Base-by-base conservation (phyloP, 1,284 basidiomycete genomes). In the Neolentinus lepideus region DNA sequence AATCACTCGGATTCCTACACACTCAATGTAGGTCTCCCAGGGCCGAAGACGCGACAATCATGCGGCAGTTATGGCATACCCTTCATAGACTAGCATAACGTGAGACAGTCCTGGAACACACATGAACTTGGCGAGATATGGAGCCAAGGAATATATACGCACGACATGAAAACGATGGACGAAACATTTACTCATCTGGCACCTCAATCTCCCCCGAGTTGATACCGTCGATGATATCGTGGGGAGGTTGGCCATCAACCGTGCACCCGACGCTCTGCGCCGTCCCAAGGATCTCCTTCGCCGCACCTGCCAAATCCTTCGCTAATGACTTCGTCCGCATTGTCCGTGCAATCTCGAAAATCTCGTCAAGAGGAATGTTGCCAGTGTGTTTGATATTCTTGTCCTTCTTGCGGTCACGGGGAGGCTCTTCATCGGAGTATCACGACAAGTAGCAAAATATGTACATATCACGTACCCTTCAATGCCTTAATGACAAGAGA, bases 371-470 rank as follows among this genome's bases (percentile, higher is more conserved):
- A 58, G 94, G 71, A 64, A 99, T 84, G 81, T 98, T 99, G 62
- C 97, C 97, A 60, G 78, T 77, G 84, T 99, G 97, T 75, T 94
- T 95, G 79, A 98, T 96, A 84, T 99, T 99, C 84, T 99, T 99
- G 84, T 98, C 94, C 87, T 99, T 99, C 80, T 99, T 99, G 67
- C 97, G 89, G 81, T 99, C 96, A 72, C 96, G 94, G 67, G 94
- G 94, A 64, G 96, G 96, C 82, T 99, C 95, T 94, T 71, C n/a
- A 57, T 52, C 25, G 27, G 27, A 16, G 52, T 6, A 25, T 3
- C 2, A 16, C 33, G 21, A 45, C 4, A 22, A 21, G 3, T 11
- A 3, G 19, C 11, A 24, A 31, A 4, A 10, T 12, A 26, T 22
- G 9, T 3, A 19, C 21, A 3, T 33, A 24, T 12, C 22, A 71